phyloP scores from a whole-genome alignment of 2,329 filamentous ascomycete species.

The Cercospora sp. region DNA sequence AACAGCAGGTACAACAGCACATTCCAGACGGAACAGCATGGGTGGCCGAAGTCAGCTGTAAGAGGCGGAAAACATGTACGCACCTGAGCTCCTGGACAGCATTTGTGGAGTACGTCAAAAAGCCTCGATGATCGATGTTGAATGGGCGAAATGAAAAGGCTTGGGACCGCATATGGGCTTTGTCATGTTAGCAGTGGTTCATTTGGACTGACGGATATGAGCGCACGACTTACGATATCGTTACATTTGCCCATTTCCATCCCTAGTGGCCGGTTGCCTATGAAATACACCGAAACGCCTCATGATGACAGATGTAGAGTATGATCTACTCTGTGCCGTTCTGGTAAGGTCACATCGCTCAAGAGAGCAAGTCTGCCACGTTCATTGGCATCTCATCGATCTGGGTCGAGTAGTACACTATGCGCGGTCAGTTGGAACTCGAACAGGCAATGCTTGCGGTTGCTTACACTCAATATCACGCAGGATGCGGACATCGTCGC shows the following conservation, averaged over 20 bases:
- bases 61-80: conserved; percentile 8
- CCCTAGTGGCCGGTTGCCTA: conserved; percentile 37
- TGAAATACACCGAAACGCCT: conserved; percentile 13
- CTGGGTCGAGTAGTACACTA: conserved; percentile 92
- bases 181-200: conserved; percentile 10
- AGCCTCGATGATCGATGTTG: not conserved
- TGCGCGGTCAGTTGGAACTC: not conserved
- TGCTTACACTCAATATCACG: conserved; percentile 86
- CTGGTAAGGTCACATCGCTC: not conserved
- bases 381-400: conserved; percentile 99
- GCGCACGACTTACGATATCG: conserved; percentile 29
- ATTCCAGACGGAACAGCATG: conserved; percentile 2
- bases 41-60: conserved; percentile 10
- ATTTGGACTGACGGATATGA: conserved; percentile 1
- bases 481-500: conserved; percentile 94
- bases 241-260: conserved; percentile 38
- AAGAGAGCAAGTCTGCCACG: conserved; percentile 44
- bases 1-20: conserved; percentile 2
- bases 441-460: conserved; percentile 25
- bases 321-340: not conserved
- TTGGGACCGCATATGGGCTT: conserved; percentile 14
- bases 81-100: conserved; percentile 10
- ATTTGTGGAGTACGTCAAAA: conserved; percentile 8
- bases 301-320: not conserved
- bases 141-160: not conserved